Evolutionary conservation across 2,329 filamentous ascomycete genomes (phyloP).

Genomic region (Ophioceras dolichostomum): DNA sequence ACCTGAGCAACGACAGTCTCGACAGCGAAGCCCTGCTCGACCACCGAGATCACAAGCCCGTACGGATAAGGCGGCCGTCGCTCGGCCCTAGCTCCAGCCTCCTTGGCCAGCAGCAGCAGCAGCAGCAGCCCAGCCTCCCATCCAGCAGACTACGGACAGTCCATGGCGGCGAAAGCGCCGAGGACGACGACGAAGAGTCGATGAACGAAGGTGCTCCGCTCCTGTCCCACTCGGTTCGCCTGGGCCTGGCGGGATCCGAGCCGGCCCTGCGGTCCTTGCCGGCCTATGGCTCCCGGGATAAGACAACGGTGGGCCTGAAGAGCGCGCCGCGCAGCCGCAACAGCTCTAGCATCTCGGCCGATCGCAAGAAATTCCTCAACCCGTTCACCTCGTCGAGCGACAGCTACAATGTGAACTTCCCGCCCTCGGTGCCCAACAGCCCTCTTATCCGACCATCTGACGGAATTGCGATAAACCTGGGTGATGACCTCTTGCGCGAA

Average conservation of each 20-base stretch:
- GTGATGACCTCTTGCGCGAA: slow-evolving; percentile 60
- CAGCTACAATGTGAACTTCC: slow-evolving; percentile 53
- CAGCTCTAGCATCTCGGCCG: slow-evolving; percentile 39
- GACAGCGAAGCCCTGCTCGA: slow-evolving; percentile 83
- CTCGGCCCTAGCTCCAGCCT: too few species aligned
- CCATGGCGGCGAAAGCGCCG: slow-evolving; percentile 28
- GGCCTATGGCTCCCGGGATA: slow-evolving; percentile 31
- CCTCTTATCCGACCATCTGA: slow-evolving; percentile 38
- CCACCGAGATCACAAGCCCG: slow-evolving; percentile 53
- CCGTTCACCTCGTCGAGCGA: slow-evolving; percentile 21
- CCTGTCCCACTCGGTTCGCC: slow-evolving; percentile 29
- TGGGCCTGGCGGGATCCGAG: slow-evolving; percentile 15
- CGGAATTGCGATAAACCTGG: slow-evolving; percentile 38
- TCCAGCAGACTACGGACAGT: slow-evolving; percentile 13
- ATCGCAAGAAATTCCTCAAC: slow-evolving; percentile 21
- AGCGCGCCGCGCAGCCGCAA: slow-evolving; percentile 25
- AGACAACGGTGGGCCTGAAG: slow-evolving; percentile 20
- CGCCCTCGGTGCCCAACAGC: slow-evolving; percentile 53
- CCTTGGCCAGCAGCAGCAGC: slow-evolving; percentile 19
- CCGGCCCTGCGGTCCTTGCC: slow-evolving; percentile 9
- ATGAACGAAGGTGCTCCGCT: slow-evolving; percentile 42
- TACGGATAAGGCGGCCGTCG: slow-evolving; percentile 53
- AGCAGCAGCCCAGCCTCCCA: slow-evolving; percentile 8
- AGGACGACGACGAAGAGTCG: slow-evolving; percentile 29
- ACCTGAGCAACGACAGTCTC: slow-evolving; percentile 71